A percentile compares a stretch with the other conserved stretches of the same genome.
phyloP scores from a whole-genome alignment of 2,329 filamentous ascomycete species.

The Aspergillus tubingensis region DNA sequence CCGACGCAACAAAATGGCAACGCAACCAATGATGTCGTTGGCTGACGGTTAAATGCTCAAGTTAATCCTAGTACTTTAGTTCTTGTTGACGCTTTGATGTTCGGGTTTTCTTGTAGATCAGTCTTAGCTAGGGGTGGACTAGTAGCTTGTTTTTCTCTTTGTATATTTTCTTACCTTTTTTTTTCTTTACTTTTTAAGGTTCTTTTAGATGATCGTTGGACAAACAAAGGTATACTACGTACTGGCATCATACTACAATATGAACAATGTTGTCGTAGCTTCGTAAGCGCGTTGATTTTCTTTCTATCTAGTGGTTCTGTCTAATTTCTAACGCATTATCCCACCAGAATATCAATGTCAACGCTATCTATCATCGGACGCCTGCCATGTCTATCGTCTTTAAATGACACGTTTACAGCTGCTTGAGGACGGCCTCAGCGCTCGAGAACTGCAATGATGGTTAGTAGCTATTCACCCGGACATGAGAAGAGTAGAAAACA shows the following conservation, averaged over 20 bases:
- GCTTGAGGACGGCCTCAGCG: slow-evolving; percentile 41
- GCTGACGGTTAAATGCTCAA: not conserved
- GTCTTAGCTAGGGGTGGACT: not conserved
- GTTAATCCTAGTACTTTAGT: not conserved
- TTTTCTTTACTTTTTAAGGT: not conserved
- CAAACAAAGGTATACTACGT: too few relatives aligned
- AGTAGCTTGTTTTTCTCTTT: slow-evolving; percentile 4
- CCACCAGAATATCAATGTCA: slow-evolving; percentile 15
- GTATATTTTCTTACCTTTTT: not conserved
- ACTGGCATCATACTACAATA: slow-evolving; percentile 12
- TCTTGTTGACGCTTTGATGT: slow-evolving; percentile 10
- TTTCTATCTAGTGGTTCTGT: slow-evolving; percentile 20
- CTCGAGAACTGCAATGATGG: slow-evolving; percentile 36
- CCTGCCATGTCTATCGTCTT: slow-evolving; percentile 16
- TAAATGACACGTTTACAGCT: slow-evolving; percentile 33
- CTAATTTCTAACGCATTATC: slow-evolving; percentile 26
- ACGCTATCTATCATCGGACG: slow-evolving; percentile 18
- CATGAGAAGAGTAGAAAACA: slow-evolving; percentile 19
- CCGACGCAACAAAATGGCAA: slow-evolving; percentile 13
- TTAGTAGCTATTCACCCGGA: slow-evolving; percentile 8
- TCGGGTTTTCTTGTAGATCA: slow-evolving; percentile 18
- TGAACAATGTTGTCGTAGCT: slow-evolving; percentile 22
- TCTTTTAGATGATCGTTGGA: not conserved
- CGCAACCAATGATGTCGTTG: slow-evolving; percentile 18
- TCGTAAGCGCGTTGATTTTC: slow-evolving; percentile 28